Conservation (phyloP, 2,329 filamentous ascomycete genomes). For the Aspergillaceae sp. region DNA sequence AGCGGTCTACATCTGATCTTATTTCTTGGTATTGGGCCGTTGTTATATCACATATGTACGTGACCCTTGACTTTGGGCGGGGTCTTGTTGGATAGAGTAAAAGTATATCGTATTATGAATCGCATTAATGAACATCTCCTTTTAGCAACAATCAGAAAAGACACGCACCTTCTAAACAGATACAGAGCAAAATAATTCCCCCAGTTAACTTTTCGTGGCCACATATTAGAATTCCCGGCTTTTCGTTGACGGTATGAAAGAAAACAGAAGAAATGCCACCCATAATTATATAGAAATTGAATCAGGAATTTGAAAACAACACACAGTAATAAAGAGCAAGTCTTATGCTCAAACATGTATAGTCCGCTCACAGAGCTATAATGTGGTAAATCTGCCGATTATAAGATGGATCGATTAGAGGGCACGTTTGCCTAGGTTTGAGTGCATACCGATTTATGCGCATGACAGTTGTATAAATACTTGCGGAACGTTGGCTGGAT, state of each 20-base stretch:
- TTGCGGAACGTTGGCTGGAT: background rate
- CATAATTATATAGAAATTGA: background rate
- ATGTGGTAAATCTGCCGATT: background rate
- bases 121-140: background rate
- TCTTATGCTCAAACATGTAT: conserved; percentile 5
- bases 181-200: conserved; percentile 8
- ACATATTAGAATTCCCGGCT: background rate
- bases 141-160: conserved; percentile 3
- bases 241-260: too few species aligned
- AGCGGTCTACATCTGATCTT: background rate
- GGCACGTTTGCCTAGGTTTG: background rate
- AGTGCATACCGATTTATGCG: background rate
- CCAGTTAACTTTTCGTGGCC: conserved; percentile 2
- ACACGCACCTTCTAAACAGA: conserved; percentile 17
- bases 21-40: background rate
- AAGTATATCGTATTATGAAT: background rate
- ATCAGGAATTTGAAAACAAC: conserved; percentile 4
- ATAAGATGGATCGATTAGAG: too few species aligned
- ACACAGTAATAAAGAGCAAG: background rate
- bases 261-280: background rate
- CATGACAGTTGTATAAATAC: background rate
- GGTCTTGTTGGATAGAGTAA: background rate
- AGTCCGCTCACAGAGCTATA: background rate
- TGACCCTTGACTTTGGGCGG: background rate
- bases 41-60: too few species aligned